phyloP scores from a whole-genome alignment of 108 stramenopile species.

The Seminavis robusta region DNA sequence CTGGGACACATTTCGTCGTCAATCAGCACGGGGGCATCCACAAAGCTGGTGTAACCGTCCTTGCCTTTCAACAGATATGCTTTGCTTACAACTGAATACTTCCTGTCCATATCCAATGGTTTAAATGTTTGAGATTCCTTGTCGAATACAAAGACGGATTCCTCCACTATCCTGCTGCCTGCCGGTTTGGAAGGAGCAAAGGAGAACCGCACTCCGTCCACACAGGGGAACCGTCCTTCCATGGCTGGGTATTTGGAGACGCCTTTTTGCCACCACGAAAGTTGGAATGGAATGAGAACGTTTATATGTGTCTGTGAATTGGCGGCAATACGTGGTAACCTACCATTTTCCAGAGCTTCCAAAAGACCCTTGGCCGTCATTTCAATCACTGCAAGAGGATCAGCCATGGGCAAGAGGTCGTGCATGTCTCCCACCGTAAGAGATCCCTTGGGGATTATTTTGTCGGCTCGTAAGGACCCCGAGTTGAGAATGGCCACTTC shows the following conservation, averaged over 20 bases:
- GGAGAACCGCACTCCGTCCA: conserved; percentile 39
- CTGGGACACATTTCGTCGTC: conserved; percentile 43
- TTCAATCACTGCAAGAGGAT: conserved; percentile 26
- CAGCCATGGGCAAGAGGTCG: conserved; percentile 24
- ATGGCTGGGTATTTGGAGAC: conserved; percentile 42
- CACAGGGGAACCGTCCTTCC: conserved; percentile 51
- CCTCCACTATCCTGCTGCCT: conserved; percentile 22
- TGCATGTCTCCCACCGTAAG: conserved; percentile 16
- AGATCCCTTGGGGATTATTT: conserved; percentile 13
- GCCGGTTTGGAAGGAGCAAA: conserved; percentile 30
- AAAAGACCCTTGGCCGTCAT: conserved; percentile 34
- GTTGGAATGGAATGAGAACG: too few species aligned
- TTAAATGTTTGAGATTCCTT: neutral
- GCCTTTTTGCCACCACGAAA: too few species aligned
- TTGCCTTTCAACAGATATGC: conserved; percentile 37
- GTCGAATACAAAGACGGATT: conserved; percentile 15
- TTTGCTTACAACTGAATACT: conserved; percentile 27
- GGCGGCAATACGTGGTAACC: too few species aligned
- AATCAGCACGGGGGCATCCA: conserved; percentile 25
- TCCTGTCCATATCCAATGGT: conserved; percentile 22
- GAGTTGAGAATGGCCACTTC: conserved; percentile 44
- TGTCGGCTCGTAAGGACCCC: conserved; percentile 46
- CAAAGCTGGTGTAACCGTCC: conserved; percentile 45
- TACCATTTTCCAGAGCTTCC: conserved; percentile 50
- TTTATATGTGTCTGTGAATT: too few species aligned